Conservation (phyloP, 805 yeast genomes). For the Candida methanosorbosa region DNA sequence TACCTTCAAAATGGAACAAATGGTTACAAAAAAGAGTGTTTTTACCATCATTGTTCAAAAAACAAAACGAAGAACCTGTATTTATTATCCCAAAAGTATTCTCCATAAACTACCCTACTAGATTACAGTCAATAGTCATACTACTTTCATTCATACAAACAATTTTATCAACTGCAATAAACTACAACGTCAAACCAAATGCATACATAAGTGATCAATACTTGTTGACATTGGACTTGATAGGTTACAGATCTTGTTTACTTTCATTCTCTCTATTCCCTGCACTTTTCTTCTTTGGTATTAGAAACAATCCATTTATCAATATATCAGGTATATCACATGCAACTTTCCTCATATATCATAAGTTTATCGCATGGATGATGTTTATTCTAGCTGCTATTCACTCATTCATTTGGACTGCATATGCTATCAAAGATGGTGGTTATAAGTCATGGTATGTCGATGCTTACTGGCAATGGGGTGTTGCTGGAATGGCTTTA, state of each 20-base stretch:
- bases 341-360: slow-evolving; percentile 52
- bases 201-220: slow-evolving; percentile 25
- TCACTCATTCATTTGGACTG: slow-evolving; percentile 52
- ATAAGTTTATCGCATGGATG: slow-evolving; percentile 56
- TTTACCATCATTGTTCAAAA: slow-evolving; percentile 1
- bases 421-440: slow-evolving; percentile 32
- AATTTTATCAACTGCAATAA: slow-evolving; percentile 25
- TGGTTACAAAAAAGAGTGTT: slow-evolving; percentile 2
- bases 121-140: slow-evolving; percentile 19
- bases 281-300: slow-evolving; percentile 52
- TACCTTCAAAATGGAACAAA: neutral
- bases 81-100: neutral
- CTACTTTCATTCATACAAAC: slow-evolving; percentile 21
- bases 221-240: slow-evolving; percentile 20
- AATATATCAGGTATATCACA: slow-evolving; percentile 55
- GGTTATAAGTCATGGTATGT: slow-evolving; percentile 31
- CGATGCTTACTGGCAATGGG: slow-evolving; percentile 37
- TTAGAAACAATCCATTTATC: slow-evolving; percentile 63
- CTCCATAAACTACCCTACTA: slow-evolving; percentile 4
- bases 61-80: slow-evolving; percentile 2
- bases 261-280: slow-evolving; percentile 49
- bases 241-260: slow-evolving; percentile 49
- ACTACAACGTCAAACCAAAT: slow-evolving; percentile 29
- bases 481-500: slow-evolving; percentile 13
- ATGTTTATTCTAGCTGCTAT: slow-evolving; percentile 39